A percentile compares a stretch with the other conserved stretches of the same genome.
Evolutionary conservation across 176 grass and related monocot genomes (phyloP).

Genomic region (Guadua angustifolia): DNA sequence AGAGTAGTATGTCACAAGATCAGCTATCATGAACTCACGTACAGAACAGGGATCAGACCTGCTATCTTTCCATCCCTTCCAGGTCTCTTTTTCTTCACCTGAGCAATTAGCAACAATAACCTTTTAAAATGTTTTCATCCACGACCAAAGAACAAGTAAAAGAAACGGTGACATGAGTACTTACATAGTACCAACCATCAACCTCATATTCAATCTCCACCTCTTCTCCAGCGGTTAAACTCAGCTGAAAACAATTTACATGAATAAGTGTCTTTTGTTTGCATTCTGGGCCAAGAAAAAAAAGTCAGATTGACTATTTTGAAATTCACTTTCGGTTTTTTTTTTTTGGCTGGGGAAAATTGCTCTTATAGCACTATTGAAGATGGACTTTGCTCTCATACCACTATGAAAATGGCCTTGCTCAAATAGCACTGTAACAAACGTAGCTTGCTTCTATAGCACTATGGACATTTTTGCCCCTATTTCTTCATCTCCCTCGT

Average conservation of each 20-base stretch:
- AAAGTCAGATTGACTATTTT: neutral
- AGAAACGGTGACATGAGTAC: constrained; percentile 33
- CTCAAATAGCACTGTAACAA: too few relatives aligned
- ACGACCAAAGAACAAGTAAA: constrained; percentile 1
- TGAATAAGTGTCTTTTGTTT: constrained; percentile 19
- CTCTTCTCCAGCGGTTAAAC: constrained; percentile 86
- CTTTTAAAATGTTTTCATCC: neutral
- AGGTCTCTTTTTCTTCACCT: constrained; percentile 99
- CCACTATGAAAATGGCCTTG: too few relatives aligned
- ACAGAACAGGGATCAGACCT: constrained; percentile 93
- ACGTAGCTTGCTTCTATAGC: too few relatives aligned
- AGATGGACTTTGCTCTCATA: too few relatives aligned
- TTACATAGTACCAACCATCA: constrained; percentile 99
- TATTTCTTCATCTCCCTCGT: too few relatives aligned
- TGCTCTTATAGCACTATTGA: too few relatives aligned
- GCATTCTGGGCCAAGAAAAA: constrained; percentile 14
- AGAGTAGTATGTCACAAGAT: neutral
- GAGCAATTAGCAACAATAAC: constrained; percentile 23
- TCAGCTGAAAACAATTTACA: constrained; percentile 69
- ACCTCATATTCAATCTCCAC: constrained; percentile 98
- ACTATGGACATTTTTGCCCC: too few relatives aligned
- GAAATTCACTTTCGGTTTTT: neutral
- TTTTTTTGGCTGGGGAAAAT: too few relatives aligned
- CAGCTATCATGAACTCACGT: constrained; percentile 71
- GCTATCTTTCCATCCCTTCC: constrained; percentile 94